Evolutionary conservation across 2,329 filamentous ascomycete genomes (phyloP).

Genomic region (Ascochyta pisi): DNA sequence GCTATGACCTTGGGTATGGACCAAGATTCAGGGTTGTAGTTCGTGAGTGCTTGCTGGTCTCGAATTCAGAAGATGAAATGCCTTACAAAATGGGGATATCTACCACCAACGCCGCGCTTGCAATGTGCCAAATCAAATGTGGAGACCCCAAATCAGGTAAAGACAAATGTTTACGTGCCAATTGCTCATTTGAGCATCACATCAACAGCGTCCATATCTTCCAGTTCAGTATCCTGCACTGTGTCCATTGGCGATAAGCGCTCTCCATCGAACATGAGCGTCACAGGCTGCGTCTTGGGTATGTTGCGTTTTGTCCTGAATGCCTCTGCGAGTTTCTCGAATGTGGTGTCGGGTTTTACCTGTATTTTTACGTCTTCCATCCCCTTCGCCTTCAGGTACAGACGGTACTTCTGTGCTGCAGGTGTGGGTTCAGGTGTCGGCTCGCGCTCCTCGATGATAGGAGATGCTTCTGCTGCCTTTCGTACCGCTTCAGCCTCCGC

Average conservation of each 20-base stretch:
- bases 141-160: not conserved
- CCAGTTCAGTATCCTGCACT: conserved; percentile 43
- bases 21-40: not conserved
- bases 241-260: conserved; percentile 42
- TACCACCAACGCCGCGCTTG: conserved; percentile 15
- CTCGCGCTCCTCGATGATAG: conserved; percentile 21
- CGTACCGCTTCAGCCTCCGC: conserved; percentile 35
- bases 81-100: conserved; percentile 7
- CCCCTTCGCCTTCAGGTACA: conserved; percentile 61
- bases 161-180: not conserved
- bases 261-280: conserved; percentile 49
- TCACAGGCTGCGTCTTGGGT: conserved; percentile 37
- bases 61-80: not conserved
- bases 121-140: not conserved
- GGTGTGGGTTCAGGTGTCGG: conserved; percentile 28
- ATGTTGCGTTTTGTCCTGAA: conserved; percentile 36
- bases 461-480: conserved; percentile 49
- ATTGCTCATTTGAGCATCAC: conserved; percentile 42
- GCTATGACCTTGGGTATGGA: not conserved
- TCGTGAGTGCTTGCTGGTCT: not conserved
- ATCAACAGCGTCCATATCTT: conserved; percentile 48
- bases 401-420: conserved; percentile 47
- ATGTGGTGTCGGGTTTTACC: conserved; percentile 50
- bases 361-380: conserved; percentile 59
- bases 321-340: conserved; percentile 39